Base-by-base conservation (phyloP, 345 rosid genomes). In the Brassica rapa region DNA sequence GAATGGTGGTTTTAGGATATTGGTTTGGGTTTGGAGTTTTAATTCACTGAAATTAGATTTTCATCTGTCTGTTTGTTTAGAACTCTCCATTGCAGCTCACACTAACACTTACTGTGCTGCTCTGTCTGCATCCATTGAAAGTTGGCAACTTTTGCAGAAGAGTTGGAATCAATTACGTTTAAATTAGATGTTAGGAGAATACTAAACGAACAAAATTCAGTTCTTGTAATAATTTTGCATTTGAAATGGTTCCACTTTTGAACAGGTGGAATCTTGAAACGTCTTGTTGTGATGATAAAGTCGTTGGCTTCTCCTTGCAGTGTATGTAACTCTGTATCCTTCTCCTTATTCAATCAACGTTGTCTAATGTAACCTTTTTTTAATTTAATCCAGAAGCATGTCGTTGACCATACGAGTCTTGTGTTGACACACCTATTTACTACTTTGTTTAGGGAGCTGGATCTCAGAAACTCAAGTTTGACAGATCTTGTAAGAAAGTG, bases 261-360 rank as follows among this genome's bases (percentile, higher is more conserved):
- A 68, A 30, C 76, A 81, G 80, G 80, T 70, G 68, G 62, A 76
- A 55, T 65, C 56, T 70, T 55, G 61, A 43, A 27, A 11, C 43
- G 75, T 6, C 70, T 35, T 35, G 35, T 68, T 82, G 74, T 61
- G 75, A 82, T 82, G 80, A 71, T 82, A 71, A 83, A 71, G 64
- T 62, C 72, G 25, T 37, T 75, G 67, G 78, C 72, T 41, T 77
- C 71, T 23, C 83, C 82, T 62, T 75, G 39, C 49, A 75, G 72
- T 65, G 78, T 79, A 79, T 66, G 80, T 69, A 62, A 43, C 8
- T 32, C 77, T 32, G 63, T 41, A 1, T 51, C 55, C 60, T 56
- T 41, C 25, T 30, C 56, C 59, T 78, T 39, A 71, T 57, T 65
- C 21, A 16, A 30, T 78, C 55, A 66, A 64, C 6, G 39, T 56